Evolutionary conservation across 2,329 filamentous ascomycete species (phyloP), one percentile per base, ranked within the genome.

Genomic region (Pestalotiopsis sp.): DNA sequence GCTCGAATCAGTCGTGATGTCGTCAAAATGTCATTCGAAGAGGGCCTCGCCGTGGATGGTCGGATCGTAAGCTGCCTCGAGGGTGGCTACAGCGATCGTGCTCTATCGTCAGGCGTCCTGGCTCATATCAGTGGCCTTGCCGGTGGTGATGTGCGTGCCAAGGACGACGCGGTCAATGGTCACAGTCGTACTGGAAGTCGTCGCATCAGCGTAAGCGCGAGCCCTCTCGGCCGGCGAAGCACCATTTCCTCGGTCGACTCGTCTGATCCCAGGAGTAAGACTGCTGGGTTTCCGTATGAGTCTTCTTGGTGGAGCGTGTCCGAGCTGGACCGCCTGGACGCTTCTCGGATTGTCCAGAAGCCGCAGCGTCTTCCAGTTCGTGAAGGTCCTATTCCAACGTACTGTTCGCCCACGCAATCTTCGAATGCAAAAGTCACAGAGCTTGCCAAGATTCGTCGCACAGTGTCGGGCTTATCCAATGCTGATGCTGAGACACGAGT

Each of bases 41-140:
- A 93, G 74, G 92, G 87, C 2, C 88, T 93, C 1, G 87, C 88
- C 36, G 93, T 93, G 1, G 92, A 97, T 31, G 95, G 95, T 2
- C 88, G 96, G 59, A 86, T 98, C 25, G 91, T 99, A 76, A 98
- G 95, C 78, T 94, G 98, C 2, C 86, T 99, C 25, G 96, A 99
- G 80, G 96, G 96, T 40, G 96, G 96, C 0, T 99, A 99, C 77
- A 98, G 95, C 77, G 93, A 99, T 80, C 90, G 95, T 69, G 96
- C 96, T 9, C 83, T 99, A 63, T 92, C 89, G 66, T 97, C 94
- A 41, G 96, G 96, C 59, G 91, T 98, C 3, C 83, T 98, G 68
- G 97, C 95, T 78, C 96, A 99, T 80, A 79, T 99, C 20, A 93
- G 93, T 73, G 96, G 95, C 5, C 86, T 99, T 52, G 90, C 90